Percentiles rank a stretch among this genome's conserved stretches.
Evolutionary conservation across 306 rosid genomes (phyloP).

Genomic region (Quercus agrifolia): DNA sequence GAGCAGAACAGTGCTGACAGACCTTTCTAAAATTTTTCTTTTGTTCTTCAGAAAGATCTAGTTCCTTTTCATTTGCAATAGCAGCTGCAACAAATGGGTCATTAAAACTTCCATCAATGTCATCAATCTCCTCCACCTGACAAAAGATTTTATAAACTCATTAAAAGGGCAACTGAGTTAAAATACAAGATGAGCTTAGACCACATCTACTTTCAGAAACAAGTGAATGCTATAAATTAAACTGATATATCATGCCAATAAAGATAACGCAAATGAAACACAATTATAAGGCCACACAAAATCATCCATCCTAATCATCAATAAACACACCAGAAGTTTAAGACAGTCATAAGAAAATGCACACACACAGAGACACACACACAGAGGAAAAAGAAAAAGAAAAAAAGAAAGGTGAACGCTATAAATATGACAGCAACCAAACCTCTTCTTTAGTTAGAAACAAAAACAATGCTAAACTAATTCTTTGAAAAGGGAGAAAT

Average conservation of each 20-base stretch:
- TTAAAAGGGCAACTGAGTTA: slow-evolving; percentile 4
- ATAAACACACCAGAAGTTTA: neutral
- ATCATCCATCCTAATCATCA: neutral
- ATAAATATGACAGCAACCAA: neutral
- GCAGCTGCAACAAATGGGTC: slow-evolving; percentile 99
- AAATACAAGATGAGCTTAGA: slow-evolving; percentile 8
- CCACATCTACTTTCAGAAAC: neutral
- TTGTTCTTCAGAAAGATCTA: slow-evolving; percentile 82
- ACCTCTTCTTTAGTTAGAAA: neutral
- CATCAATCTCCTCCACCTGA: slow-evolving; percentile 98
- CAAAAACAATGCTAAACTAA: neutral
- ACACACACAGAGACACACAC: neutral
- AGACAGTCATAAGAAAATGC: neutral
- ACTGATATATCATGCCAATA: neutral
- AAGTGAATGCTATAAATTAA: slow-evolving; percentile 2
- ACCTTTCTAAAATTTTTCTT: slow-evolving; percentile 78
- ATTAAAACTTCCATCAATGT: slow-evolving; percentile 61
- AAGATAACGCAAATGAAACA: neutral
- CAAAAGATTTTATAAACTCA: slow-evolving; percentile 10
- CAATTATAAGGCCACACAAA: neutral
- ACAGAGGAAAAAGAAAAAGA: no score
- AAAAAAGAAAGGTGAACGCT: neutral
- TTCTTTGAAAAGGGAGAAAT: no score
- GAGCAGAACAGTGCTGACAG: slow-evolving; percentile 10
- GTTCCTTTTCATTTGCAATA: slow-evolving; percentile 73